Evolutionary conservation across 805 yeast species (phyloP).

Genomic region (Schwanniomyces vanrijiae): DNA sequence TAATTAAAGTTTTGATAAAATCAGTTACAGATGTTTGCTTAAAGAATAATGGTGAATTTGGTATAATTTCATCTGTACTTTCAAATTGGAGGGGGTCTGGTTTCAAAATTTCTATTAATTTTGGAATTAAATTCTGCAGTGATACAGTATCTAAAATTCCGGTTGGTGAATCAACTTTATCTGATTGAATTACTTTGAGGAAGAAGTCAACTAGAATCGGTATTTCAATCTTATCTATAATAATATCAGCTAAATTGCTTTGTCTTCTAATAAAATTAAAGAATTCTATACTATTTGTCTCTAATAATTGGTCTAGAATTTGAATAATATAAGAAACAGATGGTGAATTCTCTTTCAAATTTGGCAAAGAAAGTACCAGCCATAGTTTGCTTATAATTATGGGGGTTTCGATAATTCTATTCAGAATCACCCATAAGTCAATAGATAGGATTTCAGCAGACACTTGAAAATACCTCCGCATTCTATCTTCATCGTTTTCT

Average conservation of each 20-base stretch:
- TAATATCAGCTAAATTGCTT: conserved; percentile 70
- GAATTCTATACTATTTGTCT: conserved; percentile 58
- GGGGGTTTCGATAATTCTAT: conserved; percentile 43
- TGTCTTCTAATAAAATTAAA: conserved; percentile 67
- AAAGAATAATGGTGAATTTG: conserved; percentile 34
- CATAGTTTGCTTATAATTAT: conserved; percentile 40
- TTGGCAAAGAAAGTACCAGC: conserved; percentile 34
- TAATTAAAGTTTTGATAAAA: conserved; percentile 87
- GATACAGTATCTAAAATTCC: conserved; percentile 79
- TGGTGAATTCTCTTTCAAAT: conserved; percentile 37
- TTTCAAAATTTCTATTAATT: conserved; percentile 66
- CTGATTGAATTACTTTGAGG: conserved; percentile 86
- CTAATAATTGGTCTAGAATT: conserved; percentile 83
- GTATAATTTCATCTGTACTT: conserved; percentile 14
- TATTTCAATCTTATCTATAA: conserved; percentile 82
- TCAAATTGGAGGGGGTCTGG: conserved; percentile 62
- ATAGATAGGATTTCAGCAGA: conserved; percentile 41
- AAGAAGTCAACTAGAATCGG: conserved; percentile 94
- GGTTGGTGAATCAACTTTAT: conserved; percentile 84
- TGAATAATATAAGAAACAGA: conserved; percentile 48
- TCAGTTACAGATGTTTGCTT: conserved; percentile 94
- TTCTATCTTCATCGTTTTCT: conserved; percentile 32
- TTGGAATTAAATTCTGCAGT: conserved; percentile 70
- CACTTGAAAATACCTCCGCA: conserved; percentile 37
- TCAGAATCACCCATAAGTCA: conserved; percentile 44